Base-by-base conservation (phyloP, 306 rosid species). In the Sechiopsis laciniata region DNA sequence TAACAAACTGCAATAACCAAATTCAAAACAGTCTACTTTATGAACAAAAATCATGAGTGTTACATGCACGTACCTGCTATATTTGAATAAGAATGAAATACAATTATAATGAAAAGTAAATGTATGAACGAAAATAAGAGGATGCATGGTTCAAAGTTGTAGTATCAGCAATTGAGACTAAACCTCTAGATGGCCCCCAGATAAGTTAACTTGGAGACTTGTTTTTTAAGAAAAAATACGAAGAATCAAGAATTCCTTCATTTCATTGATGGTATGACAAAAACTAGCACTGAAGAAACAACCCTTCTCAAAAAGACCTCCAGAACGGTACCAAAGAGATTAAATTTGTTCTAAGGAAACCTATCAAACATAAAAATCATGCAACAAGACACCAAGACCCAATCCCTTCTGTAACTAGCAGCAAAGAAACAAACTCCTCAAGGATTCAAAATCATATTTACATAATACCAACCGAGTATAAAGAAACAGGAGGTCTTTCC, bases 101-200 rank as follows among this genome's bases (percentile, higher is more conserved):
- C 15, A 16, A 51, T 26, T 26, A 16, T 52, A 69, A 15, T 52
- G 45, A 8, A 8, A 70, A 70, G 22, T 20, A 24, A 22, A 14
- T 2, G 8, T 8, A 51, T 24, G 22, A 48, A 21, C 2, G 22
- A 51, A 70, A 26, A 70, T 51, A 26, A 24, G 45, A 22, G 35
- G 13, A 26, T 68, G 73, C 2, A 5, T 68, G 20, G 4, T 20
- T 68, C 73, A 45, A 66, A 66, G 55, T 66, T 20, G 55, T 42
- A 66, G 17, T 22, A 66, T 45, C 52, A 66, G 55, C 72, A 48
- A 66, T 19, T 19, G 26, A n/a, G 72, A 10, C 72, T 12, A 11
- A 45, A 66, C n/a, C 35, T 13, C 35, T 42, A 66, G 55, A 66
- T 11, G n/a, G 35, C 51, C 42, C 42, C 42, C 5, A 37, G 42